These are phyloP conservation scores for Amanita subjunquillea DNA, from an alignment of 768 basidiomycete genomes.

Conservation along the genomic window DNA sequence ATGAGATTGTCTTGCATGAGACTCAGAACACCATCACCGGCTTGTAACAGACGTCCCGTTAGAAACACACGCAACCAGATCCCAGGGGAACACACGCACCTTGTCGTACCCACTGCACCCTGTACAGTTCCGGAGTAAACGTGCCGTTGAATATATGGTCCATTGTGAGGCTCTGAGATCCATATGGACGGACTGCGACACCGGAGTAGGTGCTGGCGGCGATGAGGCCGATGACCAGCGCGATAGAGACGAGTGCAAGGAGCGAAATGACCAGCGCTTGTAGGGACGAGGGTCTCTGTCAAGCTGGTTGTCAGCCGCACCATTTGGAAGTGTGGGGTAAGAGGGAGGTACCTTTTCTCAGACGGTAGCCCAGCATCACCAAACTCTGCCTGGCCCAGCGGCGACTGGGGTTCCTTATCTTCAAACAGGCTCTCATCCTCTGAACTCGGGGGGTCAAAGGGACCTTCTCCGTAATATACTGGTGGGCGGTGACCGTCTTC, in stretches of 20 bases:
- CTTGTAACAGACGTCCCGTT: conserved; percentile 25
- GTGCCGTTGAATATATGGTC: conserved; percentile 93
- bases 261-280: conserved; percentile 57
- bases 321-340: neutral
- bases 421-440: conserved; percentile 54
- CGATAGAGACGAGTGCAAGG: conserved; percentile 43
- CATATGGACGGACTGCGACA: conserved; percentile 37
- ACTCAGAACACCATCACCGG: conserved; percentile 91
- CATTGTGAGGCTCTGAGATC: conserved; percentile 64
- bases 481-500: conserved; percentile 11
- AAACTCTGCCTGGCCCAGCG: conserved; percentile 6
- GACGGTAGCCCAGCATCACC: conserved; percentile 8
- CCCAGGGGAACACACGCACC: conserved; percentile 35
- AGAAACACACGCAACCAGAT: neutral
- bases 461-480: conserved; percentile 65
- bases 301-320: neutral
- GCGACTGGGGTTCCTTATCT: conserved; percentile 22
- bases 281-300: conserved; percentile 40
- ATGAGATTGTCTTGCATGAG: conserved; percentile 51
- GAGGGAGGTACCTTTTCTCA: too few relatives aligned
- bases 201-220: conserved; percentile 68
- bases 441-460: conserved; percentile 73
- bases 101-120: conserved; percentile 84
- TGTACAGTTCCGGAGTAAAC: conserved; percentile 38
- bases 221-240: conserved; percentile 64